A percentile compares a stretch with the other conserved stretches of the same genome.
These are phyloP conservation scores for Mallotus repandus DNA, from an alignment of 441 rosid genomes.

Conservation along the genomic window DNA sequence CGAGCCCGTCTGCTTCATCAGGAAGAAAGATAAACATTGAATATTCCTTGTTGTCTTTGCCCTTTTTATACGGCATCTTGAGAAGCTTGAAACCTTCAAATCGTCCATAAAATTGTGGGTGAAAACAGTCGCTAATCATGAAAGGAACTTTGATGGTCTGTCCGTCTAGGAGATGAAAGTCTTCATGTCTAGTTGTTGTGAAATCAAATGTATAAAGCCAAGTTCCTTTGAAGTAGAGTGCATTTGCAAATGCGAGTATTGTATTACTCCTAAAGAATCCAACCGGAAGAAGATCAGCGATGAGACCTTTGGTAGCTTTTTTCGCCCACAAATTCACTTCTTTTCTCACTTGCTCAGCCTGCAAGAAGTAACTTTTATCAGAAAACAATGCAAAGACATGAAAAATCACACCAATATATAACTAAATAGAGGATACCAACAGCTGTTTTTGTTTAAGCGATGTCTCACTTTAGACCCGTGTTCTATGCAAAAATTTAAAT, in stretches of 20 bases:
- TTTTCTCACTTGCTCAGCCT: conserved; percentile 23
- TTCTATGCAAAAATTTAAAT: too few species aligned
- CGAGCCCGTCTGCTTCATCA: background rate
- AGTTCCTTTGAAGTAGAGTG: conserved; percentile 32
- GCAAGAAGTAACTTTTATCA: background rate
- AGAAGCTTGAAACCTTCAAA: conserved; percentile 7
- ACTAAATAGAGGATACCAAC: too few species aligned
- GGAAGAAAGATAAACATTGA: conserved; percentile 19
- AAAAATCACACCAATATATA: background rate
- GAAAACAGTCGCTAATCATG: conserved; percentile 4
- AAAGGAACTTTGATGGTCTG: conserved; percentile 22
- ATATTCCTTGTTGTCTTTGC: background rate
- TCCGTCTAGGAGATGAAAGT: conserved; percentile 27
- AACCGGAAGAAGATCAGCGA: conserved; percentile 14
- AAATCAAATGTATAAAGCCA: conserved; percentile 19
- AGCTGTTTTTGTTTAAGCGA: too few species aligned
- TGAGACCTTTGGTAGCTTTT: conserved; percentile 28
- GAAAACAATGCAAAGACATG: background rate
- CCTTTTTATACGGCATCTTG: background rate
- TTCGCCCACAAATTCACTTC: conserved; percentile 29
- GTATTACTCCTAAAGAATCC: background rate
- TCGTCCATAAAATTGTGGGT: background rate
- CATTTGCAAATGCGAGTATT: conserved; percentile 28
- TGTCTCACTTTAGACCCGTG: too few species aligned
- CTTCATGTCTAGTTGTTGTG: background rate